phyloP scores from a whole-genome alignment of 805 yeast genomes.

The Debaryomyces castellii region DNA sequence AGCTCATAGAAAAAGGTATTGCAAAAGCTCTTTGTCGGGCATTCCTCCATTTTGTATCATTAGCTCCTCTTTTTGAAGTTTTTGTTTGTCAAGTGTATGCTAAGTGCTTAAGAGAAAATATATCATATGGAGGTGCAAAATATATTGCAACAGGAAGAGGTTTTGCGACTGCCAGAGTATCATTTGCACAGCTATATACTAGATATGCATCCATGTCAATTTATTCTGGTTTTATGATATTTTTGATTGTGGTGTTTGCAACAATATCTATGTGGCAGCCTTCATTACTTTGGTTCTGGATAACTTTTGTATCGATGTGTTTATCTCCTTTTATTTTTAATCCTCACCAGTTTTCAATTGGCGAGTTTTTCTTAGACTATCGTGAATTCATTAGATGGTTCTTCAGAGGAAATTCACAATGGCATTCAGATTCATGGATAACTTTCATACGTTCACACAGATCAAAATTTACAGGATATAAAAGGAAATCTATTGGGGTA shows the following conservation, averaged over 20 bases:
- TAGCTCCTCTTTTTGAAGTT: conserved; percentile 92
- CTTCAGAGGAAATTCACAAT: conserved; percentile 70
- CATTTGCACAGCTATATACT: conserved; percentile 71
- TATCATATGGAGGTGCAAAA: conserved; percentile 87
- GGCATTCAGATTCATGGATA: conserved; percentile 77
- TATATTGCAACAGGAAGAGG: conserved; percentile 94
- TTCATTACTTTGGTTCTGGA: conserved; percentile 60
- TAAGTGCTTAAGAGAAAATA: conserved; percentile 67
- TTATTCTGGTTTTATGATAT: conserved; percentile 70
- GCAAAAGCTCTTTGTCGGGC: conserved; percentile 73
- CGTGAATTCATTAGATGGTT: conserved; percentile 66
- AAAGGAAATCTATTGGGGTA: neutral
- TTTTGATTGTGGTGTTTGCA: conserved; percentile 72
- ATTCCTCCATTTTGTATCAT: conserved; percentile 70
- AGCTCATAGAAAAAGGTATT: conserved; percentile 80
- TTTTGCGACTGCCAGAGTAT: conserved; percentile 79
- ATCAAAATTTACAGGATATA: conserved; percentile 25
- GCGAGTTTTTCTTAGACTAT: conserved; percentile 50
- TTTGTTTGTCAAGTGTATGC: conserved; percentile 94
- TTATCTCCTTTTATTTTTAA: conserved; percentile 53
- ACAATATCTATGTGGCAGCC: conserved; percentile 81
- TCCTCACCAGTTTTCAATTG: conserved; percentile 52
- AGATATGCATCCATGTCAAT: conserved; percentile 76
- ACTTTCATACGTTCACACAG: conserved; percentile 46
- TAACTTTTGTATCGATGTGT: conserved; percentile 46